Evolutionary conservation across 441 rosid species (phyloP), one percentile per base, ranked within the genome.

Genomic region (Arabidopsis hybrid): DNA sequence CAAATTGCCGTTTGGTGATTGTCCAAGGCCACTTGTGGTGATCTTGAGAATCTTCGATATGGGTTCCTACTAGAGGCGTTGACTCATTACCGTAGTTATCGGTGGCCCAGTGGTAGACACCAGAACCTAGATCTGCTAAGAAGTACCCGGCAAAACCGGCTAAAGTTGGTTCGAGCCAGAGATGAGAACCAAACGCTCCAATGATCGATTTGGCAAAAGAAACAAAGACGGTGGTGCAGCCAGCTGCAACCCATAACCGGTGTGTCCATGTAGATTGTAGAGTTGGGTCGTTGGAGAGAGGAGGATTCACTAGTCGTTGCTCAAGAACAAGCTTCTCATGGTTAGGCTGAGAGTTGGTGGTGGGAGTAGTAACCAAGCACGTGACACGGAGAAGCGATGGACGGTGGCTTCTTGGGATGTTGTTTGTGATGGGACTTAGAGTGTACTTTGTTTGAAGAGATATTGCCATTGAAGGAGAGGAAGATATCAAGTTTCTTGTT

Each of bases 11-110:
- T 71, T 77, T 86, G 1, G 91, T 89, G 79, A 91, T 89, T 4
- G 83, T 87, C 96, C 97, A 88, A 11, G 97, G 97, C 90, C 88
- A 91, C 81, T 81, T 89, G 60, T 93, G 97, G 72, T 93, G 98
- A 18, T 92, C 92, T 59, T 87, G 94, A 67, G 90, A 89, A 38
- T 92, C 96, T 76, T 88, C 93, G 3, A 91, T 93, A 40, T 91
- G 98, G 1, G 81, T 0, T 34, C 98, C 93, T 5, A 93, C 86
- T 35, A 91, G 1, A 0, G 88, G 94, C 3, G 96, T 91, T 4
- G 89, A 84, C n/a, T 65, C 89, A 59, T 83, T 85, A 0, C 97
- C 97, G 6, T 89, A 91, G 72, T 93, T 93, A 65, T 93, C 97
- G 1, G 87, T 88, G 13, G 91, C 96, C 98, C 98, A 93, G 32